A percentile compares a stretch with the other conserved stretches of the same genome.
Evolutionary conservation across 352 stramenopile genomes (phyloP).

Genomic region (Phytophthora aleatoria): DNA sequence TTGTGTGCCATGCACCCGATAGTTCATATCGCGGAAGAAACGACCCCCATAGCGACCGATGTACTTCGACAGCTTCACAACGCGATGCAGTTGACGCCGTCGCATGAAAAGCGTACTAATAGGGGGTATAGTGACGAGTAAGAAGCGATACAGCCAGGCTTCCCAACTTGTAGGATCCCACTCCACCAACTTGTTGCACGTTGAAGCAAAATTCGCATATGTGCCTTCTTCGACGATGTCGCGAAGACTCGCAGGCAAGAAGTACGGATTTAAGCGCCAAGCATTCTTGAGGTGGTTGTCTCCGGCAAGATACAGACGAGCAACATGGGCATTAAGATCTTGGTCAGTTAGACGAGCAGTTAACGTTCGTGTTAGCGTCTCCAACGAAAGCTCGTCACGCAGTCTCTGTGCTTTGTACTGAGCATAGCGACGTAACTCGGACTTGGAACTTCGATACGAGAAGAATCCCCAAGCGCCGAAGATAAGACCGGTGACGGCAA

Average conservation of each 20-base stretch:
- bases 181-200: conserved; percentile 71
- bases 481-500: conserved; percentile 51
- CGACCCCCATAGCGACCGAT: conserved; percentile 66
- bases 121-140: conserved; percentile 55
- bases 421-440: conserved; percentile 56
- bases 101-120: conserved; percentile 67
- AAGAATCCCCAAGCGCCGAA: conserved; percentile 76
- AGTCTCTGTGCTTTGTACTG: conserved; percentile 78
- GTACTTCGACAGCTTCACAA: conserved; percentile 72
- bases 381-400: conserved; percentile 74
- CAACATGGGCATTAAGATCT: conserved; percentile 71
- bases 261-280: conserved; percentile 70
- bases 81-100: conserved; percentile 62
- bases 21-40: conserved; percentile 85
- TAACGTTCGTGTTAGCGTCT: conserved; percentile 71
- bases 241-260: conserved; percentile 54
- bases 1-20: conserved; percentile 73
- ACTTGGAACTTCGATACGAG: conserved; percentile 59
- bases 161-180: conserved; percentile 71
- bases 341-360: conserved; percentile 80
- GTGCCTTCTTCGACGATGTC: conserved; percentile 82
- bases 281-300: conserved; percentile 72
- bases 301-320: conserved; percentile 74
- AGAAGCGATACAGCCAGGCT: conserved; percentile 61
- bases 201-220: conserved; percentile 69